Evolutionary conservation across 305 asterid species (phyloP), one percentile per base, ranked within the genome.

Genomic region (Nicotiana rustica): DNA sequence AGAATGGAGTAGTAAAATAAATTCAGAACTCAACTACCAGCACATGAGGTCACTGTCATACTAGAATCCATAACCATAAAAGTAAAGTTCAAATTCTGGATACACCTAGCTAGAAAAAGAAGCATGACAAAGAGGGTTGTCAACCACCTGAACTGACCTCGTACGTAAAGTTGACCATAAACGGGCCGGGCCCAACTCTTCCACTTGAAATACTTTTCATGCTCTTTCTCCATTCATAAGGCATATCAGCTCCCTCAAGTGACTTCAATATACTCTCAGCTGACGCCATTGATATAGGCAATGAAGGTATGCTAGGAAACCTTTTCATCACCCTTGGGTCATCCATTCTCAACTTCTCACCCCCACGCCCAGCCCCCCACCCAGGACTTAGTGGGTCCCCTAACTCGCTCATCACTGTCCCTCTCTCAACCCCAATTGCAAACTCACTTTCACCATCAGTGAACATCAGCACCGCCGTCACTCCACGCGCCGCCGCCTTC

Each of bases 341-440:
- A 68, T 85, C 80, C 10, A 85, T 70, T 44, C 83, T 85, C 56
- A 96, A 89, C 66, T 84, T 91, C 89, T 96, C 97, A 15, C 95
- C 95, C 18, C 86, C 90, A 6, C 81, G 52, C 69, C 92, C 94
- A 36, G 94, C 91, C 97, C 98, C 92, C 98, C 99, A 96, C 10
- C 95, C 97, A 9, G 99, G 98, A 84, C 84, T 96, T 35, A 94
- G 91, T 73, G 99, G 98, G 93, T 96, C 99, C 89, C 98, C 99
- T 79, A 93, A 67, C 6, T 96, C 98, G 47, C 87, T 87, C 97
- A 94, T 88, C 65, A 93, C 98, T 1, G 98, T 94, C 85, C 98
- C 99, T 86, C 98, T 91, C 87, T 96, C 98, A 38, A 96, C 93
- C 82, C 86, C 88, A 31, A 84, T 81, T 59, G 59, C 89, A 69